phyloP scores from a whole-genome alignment of 2,329 filamentous ascomycete genomes.

The Thielaviopsis punctulata region DNA sequence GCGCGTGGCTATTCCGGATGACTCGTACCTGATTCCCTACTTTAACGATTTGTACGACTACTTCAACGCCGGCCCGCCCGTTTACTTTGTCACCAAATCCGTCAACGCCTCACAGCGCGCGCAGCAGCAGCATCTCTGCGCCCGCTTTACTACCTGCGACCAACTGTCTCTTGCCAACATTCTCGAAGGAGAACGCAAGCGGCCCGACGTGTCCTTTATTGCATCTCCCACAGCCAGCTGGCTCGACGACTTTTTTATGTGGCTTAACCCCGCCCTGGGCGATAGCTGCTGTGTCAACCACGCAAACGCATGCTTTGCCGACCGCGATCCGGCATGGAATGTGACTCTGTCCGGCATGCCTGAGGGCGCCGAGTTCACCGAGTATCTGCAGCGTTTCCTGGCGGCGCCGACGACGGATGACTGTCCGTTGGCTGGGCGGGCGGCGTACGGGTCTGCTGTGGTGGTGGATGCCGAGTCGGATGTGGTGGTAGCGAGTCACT shows the following conservation, averaged over 20 bases:
- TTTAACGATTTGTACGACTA: constrained; percentile 94
- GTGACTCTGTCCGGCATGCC: constrained; percentile 83
- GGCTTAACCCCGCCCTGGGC: constrained; percentile 70
- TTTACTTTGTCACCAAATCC: constrained; percentile 83
- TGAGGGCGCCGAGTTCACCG: constrained; percentile 74
- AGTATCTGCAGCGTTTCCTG: constrained; percentile 74
- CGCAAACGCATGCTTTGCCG: constrained; percentile 59
- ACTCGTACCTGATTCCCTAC: constrained; percentile 87
- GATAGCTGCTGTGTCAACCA: constrained; percentile 57
- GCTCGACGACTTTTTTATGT: constrained; percentile 92
- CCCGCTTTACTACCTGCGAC: constrained; percentile 78
- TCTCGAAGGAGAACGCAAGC: constrained; percentile 84
- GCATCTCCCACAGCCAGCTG: constrained; percentile 79
- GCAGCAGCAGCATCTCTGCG: constrained; percentile 76
- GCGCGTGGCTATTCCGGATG: constrained; percentile 80
- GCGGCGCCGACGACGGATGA: constrained; percentile 60
- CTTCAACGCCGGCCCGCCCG: constrained; percentile 76
- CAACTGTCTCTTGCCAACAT: constrained; percentile 72
- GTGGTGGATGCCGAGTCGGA: constrained; percentile 52
- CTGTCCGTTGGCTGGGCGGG: constrained; percentile 77
- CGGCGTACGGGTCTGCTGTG: constrained; percentile 71
- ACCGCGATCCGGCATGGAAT: constrained; percentile 70
- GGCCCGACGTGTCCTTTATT: constrained; percentile 74
- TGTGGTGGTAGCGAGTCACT: constrained; percentile 69
- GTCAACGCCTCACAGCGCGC: constrained; percentile 60